These are phyloP conservation scores for Saccharomycopsis fibuligera DNA, from an alignment of 805 yeast species.

Conservation along the genomic window DNA sequence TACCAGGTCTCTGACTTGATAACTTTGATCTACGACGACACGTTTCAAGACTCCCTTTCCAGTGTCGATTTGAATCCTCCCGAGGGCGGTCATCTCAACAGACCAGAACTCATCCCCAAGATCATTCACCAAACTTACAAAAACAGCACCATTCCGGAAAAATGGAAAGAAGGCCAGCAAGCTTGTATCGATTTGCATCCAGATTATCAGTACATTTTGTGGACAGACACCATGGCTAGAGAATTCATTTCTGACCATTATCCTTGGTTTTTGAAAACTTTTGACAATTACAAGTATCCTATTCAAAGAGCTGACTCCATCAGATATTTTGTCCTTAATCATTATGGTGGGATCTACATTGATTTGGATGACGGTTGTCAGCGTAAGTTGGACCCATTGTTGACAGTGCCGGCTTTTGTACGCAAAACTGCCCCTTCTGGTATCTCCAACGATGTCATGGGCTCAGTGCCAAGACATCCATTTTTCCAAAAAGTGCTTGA, in stretches of 20 bases:
- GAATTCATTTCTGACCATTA: slow-evolving; percentile 72
- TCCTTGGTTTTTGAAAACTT: slow-evolving; percentile 80
- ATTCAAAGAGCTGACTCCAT: slow-evolving; percentile 90
- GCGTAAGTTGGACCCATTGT: slow-evolving; percentile 70
- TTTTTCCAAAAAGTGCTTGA: slow-evolving; percentile 69
- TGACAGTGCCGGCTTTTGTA: slow-evolving; percentile 78
- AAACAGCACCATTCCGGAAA: slow-evolving; percentile 67
- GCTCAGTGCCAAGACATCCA: slow-evolving; percentile 80
- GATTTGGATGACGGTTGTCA: slow-evolving; percentile 89
- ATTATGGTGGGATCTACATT: slow-evolving; percentile 85
- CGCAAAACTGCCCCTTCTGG: slow-evolving; percentile 88
- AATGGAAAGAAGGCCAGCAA: slow-evolving; percentile 75
- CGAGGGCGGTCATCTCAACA: slow-evolving; percentile 31
- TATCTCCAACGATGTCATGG: slow-evolving; percentile 90
- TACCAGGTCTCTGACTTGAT: slow-evolving; percentile 68
- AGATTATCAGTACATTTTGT: slow-evolving; percentile 78
- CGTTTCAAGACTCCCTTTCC: slow-evolving; percentile 55
- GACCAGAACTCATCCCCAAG: slow-evolving; percentile 67
- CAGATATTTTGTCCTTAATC: slow-evolving; percentile 74
- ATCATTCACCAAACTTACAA: slow-evolving; percentile 93
- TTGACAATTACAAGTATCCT: slow-evolving; percentile 71
- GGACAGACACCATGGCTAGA: slow-evolving; percentile 85
- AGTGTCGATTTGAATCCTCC: slow-evolving; percentile 58
- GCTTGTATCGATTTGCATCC: slow-evolving; percentile 75
- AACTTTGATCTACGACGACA: slow-evolving; percentile 66